These are phyloP conservation scores for Arthroderma uncinatum DNA, from an alignment of 2,329 filamentous ascomycete species.

Conservation along the genomic window DNA sequence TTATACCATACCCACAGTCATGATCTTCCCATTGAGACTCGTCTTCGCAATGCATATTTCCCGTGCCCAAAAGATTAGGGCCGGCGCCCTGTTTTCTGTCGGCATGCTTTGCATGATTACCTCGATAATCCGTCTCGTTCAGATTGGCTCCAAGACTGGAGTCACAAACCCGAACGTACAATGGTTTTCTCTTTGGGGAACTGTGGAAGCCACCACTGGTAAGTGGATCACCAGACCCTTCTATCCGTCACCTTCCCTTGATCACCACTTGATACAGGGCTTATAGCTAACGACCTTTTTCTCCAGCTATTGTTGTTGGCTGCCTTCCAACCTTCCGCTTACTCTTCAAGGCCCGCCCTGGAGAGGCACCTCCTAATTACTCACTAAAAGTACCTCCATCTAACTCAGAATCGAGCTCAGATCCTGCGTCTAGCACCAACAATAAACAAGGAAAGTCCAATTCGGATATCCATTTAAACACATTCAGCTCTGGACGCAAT, in stretches of 20 bases:
- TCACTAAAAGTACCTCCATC: background rate
- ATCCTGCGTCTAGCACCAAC: background rate
- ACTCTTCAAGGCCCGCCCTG: constrained; percentile 4
- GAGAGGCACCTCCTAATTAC: background rate
- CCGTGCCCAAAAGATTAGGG: constrained; percentile 20
- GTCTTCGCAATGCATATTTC: constrained; percentile 22
- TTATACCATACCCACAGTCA: constrained; percentile 18
- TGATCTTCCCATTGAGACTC: constrained; percentile 22
- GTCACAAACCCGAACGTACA: constrained; percentile 9
- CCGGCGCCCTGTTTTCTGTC: constrained; percentile 22
- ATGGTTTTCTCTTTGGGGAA: constrained; percentile 8
- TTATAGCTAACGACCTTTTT: background rate
- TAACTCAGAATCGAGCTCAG: background rate
- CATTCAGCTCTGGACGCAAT: background rate
- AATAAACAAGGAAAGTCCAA: background rate
- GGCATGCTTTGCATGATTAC: constrained; percentile 20
- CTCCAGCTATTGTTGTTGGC: constrained; percentile 9
- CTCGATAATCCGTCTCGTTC: constrained; percentile 20
- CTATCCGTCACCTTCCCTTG: too few relatives aligned
- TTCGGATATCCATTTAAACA: background rate
- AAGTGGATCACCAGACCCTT: background rate
- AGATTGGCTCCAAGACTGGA: constrained; percentile 8
- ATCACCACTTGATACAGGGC: background rate
- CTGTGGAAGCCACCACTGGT: constrained; percentile 10
- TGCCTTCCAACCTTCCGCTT: constrained; percentile 9